These are phyloP conservation scores for Arthroderma sp. DNA, from an alignment of 2,329 filamentous ascomycete species.

Conservation along the genomic window DNA sequence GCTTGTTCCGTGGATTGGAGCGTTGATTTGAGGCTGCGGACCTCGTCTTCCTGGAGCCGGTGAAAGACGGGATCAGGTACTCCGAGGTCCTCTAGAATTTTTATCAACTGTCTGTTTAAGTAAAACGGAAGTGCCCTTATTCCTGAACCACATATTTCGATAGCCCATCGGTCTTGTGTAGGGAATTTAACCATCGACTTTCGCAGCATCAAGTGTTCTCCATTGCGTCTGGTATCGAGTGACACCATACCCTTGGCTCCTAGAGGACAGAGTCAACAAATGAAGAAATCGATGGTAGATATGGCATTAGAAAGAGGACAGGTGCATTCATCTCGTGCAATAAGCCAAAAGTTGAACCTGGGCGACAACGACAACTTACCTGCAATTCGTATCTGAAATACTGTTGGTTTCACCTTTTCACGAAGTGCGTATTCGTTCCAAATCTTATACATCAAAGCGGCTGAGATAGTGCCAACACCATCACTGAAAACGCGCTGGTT, in stretches of 20 bases:
- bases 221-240: constrained; percentile 48
- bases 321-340: not conserved
- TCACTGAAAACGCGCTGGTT: constrained; percentile 59
- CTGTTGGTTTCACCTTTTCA: constrained; percentile 14
- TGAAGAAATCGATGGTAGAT: not conserved
- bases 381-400: constrained; percentile 59
- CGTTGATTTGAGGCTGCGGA: constrained; percentile 46
- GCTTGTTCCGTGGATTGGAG: constrained; percentile 49
- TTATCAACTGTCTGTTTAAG: constrained; percentile 70
- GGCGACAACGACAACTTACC: constrained; percentile 26
- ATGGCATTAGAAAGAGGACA: not conserved
- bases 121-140: constrained; percentile 54
- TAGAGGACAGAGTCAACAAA: constrained; percentile 12
- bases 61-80: constrained; percentile 48
- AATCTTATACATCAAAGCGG: constrained; percentile 44
- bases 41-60: constrained; percentile 47
- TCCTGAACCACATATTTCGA: constrained; percentile 34
- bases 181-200: constrained; percentile 73
- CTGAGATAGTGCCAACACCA: constrained; percentile 63
- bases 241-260: constrained; percentile 68
- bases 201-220: constrained; percentile 48
- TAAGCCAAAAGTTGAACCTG: too few species aligned
- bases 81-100: constrained; percentile 69
- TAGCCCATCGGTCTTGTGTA: constrained; percentile 35
- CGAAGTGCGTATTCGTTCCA: constrained; percentile 32